Base-by-base conservation (phyloP, 805 yeast species). In the Kodamaea sagamina region DNA sequence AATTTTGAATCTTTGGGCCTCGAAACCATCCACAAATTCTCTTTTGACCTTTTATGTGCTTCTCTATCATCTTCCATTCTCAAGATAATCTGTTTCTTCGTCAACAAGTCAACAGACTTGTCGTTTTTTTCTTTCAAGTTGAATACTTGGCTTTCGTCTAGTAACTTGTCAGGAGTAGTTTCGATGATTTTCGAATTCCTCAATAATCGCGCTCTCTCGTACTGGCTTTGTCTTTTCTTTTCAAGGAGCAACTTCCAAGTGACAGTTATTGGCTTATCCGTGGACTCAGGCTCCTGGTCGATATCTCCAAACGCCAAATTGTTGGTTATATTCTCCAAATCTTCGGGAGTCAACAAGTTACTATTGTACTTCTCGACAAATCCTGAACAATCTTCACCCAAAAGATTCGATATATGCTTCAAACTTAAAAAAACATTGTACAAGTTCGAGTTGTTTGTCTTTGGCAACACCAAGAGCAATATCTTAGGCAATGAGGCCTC, bases 11-110 rank as follows among this genome's bases (percentile, higher is more conserved):
- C 71, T 10, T 61, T 61, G 0, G 74, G 69, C 46, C 86, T 63
- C 24, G 71, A 73, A 0, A 84, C 80, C 7, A 82, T 75, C 96
- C 97, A 89, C 16, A 81, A 70, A 8, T 75, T 78, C 55, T 92
- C 97, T 53, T 90, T 89, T 10, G 85, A 77, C 50, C 86, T 75
- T 59, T 92, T 92, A 56, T 88, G 89, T 35, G 96, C 71, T 59
- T 92, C 99, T 52, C 99, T 71, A 59, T 92, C 98, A 48, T 84
- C 90, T 59, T 92, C 97, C 83, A 92, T 89, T 47, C 98, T 69
- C 27, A 79, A 74, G 12, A 89, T 59, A 12, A 86, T 80, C 51
- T 84, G 88, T 36, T 79, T 62, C 41, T 66, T 66, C 4, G 74
- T 55, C 4, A 68, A 50, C 36, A 60, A 47, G 18, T 48, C 50